Evolutionary conservation across 371 early-diverging fungal genomes (phyloP), one percentile per base, ranked within the genome.

Genomic region (Neoconidiobolus thromboides): DNA sequence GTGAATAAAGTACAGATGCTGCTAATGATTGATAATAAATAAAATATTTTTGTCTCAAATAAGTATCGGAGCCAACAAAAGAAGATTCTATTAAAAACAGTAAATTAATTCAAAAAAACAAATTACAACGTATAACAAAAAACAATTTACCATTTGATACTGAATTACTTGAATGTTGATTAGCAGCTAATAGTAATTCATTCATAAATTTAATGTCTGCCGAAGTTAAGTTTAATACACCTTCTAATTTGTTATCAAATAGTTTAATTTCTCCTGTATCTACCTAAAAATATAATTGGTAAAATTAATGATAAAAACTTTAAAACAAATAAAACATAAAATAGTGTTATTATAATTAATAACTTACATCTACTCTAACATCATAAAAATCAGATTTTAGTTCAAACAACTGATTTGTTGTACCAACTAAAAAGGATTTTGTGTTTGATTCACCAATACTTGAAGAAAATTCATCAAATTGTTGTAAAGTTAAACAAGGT

Each of bases 401-500:
- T 43, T 14, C 3, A 3, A n/a, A n/a, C 7, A 49, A n/a, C 9
- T 6, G n/a, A 49, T 37, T 40, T 57, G 44, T 44, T 7, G 57
- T 40, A 14, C 57, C 57, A 57, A 43, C 42, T n/a, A 57, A 37
- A 44, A 43, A 57, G 12, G 57, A 57, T 12, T 14, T 10, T 26
- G 40, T n/a, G 36, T 10, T 38, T 42, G 55, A 6, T n/a, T 9
- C 46, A 46, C n/a, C 50, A n/a, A 4, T 12, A 44, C n/a, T 10
- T 43, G 12, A 2, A 41, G 14, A 9, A 44, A 43, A 41, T 15
- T 15, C 44, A 44, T 40, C 41, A 36, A 40, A 26, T 36, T 57
- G 57, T 37, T 57, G 57, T 9, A 57, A 46, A 10, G 43, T 57
- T 44, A 57, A 36, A 44, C 57, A 57, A 9, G 57, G 57, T 37